These are phyloP conservation scores for Ophiostoma montium DNA, from an alignment of 2,329 filamentous ascomycete genomes.

Conservation along the genomic window DNA sequence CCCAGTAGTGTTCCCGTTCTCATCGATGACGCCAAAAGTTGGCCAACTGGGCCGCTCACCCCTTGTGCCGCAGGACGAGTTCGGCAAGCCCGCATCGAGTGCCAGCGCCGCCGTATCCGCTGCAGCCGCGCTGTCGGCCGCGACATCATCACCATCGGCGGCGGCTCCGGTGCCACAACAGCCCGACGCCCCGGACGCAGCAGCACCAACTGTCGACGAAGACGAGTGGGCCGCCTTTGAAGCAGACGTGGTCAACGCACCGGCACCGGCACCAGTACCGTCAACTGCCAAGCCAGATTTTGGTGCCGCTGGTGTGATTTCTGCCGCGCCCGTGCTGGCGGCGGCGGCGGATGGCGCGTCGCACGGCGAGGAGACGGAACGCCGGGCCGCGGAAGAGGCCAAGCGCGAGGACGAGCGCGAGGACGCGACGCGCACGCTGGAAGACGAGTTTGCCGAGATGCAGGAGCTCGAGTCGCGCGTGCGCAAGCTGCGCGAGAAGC, in stretches of 20 bases:
- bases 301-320: conserved; percentile 41
- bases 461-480: conserved; percentile 62
- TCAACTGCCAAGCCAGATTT: neutral
- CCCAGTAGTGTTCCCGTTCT: too few species aligned
- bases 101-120: neutral
- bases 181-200: too few species aligned
- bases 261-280: conserved; percentile 14
- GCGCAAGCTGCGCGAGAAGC: conserved; percentile 50
- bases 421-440: conserved; percentile 57
- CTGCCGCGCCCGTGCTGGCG: conserved; percentile 55
- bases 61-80: conserved; percentile 19
- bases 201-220: conserved; percentile 42
- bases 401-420: conserved; percentile 55
- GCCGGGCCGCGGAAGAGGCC: conserved; percentile 39
- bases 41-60: conserved; percentile 24
- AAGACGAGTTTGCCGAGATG: conserved; percentile 75
- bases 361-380: conserved; percentile 30
- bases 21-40: conserved; percentile 24
- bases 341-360: neutral
- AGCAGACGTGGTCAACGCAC: conserved; percentile 51
- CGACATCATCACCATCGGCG: neutral
- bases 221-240: conserved; percentile 81
- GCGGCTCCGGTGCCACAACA: neutral
- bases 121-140: neutral
- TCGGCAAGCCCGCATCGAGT: neutral